phyloP scores from a whole-genome alignment of 2,329 filamentous ascomycete genomes.

The Calonectria ilicicola region DNA sequence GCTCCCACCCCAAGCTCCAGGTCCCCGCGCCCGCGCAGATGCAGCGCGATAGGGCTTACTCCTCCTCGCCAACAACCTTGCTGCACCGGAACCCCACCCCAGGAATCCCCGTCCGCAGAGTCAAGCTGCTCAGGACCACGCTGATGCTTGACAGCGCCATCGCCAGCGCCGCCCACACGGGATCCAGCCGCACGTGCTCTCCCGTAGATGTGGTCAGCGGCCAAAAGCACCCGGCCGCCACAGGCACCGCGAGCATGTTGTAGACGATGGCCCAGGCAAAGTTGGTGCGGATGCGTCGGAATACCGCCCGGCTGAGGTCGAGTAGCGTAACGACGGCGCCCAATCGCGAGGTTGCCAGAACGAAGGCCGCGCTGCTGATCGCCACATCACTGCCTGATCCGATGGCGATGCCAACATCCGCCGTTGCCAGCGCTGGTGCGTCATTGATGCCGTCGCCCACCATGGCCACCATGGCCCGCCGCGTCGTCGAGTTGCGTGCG shows the following conservation, averaged over 20 bases:
- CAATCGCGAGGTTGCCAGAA: constrained; percentile 80
- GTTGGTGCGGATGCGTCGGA: constrained; percentile 84
- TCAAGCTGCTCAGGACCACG: constrained; percentile 85
- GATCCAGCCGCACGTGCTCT: constrained; percentile 74
- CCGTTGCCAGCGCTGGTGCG: constrained; percentile 81
- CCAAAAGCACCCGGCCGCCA: constrained; percentile 85
- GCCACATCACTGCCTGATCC: constrained; percentile 88
- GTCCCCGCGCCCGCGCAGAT: not conserved
- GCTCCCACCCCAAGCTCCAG: not conserved
- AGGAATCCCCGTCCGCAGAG: constrained; percentile 67
- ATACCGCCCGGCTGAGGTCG: constrained; percentile 77
- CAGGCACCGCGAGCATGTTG: constrained; percentile 81
- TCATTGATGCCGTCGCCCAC: constrained; percentile 93
- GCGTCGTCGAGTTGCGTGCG: constrained; percentile 45
- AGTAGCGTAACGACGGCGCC: constrained; percentile 79
- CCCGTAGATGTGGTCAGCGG: constrained; percentile 59
- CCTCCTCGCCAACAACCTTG: constrained; percentile 26
- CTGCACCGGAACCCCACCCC: constrained; percentile 56
- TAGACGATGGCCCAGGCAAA: constrained; percentile 89
- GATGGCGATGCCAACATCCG: constrained; percentile 87
- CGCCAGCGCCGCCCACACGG: constrained; percentile 88
- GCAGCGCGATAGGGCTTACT: not conserved
- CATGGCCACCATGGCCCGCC: constrained; percentile 77
- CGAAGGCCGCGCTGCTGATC: constrained; percentile 83
- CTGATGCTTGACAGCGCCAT: constrained; percentile 95